Conservation (phyloP, 1,284 basidiomycete genomes). For the Pseudozyma thailandica region DNA sequence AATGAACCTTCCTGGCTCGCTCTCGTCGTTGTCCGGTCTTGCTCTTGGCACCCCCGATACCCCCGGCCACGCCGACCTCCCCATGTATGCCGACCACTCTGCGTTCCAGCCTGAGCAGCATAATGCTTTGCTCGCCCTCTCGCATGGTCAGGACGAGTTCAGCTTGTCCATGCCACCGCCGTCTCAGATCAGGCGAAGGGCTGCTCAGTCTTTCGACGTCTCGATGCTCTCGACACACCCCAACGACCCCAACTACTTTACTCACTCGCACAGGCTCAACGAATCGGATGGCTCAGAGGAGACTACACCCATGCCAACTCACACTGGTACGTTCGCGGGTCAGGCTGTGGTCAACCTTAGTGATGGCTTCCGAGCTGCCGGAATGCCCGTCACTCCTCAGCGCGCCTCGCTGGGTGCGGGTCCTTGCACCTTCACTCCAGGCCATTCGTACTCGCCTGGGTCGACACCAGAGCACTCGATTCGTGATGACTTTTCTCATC, state of each 20-base stretch:
- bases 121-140: slow-evolving; percentile 41
- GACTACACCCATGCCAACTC: slow-evolving; percentile 53
- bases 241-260: slow-evolving; percentile 5
- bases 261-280: slow-evolving; percentile 16
- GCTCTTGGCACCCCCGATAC: slow-evolving; percentile 42
- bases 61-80: slow-evolving; percentile 22
- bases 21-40: slow-evolving; percentile 45
- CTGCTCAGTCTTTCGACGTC: slow-evolving; percentile 47
- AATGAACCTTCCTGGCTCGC: slow-evolving; percentile 34
- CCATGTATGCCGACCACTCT: slow-evolving; percentile 14
- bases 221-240: slow-evolving; percentile 37
- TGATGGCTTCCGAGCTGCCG: slow-evolving; percentile 37
- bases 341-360: slow-evolving; percentile 39
- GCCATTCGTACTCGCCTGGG: slow-evolving; percentile 44
- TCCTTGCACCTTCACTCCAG: slow-evolving; percentile 39
- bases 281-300: slow-evolving; percentile 51
- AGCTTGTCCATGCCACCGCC: slow-evolving; percentile 45
- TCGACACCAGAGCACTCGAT: slow-evolving; percentile 50
- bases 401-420: slow-evolving; percentile 36
- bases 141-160: slow-evolving; percentile 39
- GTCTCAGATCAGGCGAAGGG: slow-evolving; percentile 25
- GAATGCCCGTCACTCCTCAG: slow-evolving; percentile 35
- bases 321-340: slow-evolving; percentile 43
- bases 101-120: slow-evolving; percentile 41
- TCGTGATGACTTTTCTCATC: slow-evolving; percentile 25